These are phyloP conservation scores for Vitis hybrid DNA, from an alignment of 177 flowering plant species.

Conservation along the genomic window DNA sequence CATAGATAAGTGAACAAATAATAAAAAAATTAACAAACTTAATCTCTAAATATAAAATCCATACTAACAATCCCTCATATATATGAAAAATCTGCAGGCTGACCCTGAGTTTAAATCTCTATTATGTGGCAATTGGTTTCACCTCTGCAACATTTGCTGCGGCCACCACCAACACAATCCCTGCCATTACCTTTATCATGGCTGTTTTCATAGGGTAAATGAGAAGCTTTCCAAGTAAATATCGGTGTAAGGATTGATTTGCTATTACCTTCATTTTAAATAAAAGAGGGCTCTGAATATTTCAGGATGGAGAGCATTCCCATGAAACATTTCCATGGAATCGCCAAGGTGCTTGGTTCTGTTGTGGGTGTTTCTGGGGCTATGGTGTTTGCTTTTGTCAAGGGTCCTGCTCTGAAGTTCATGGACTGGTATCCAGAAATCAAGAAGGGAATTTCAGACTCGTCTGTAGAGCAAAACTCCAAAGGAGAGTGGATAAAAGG, in stretches of 20 bases:
- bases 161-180: slow-evolving; percentile 58
- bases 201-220: slow-evolving; percentile 49
- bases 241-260: neutral
- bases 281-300: neutral
- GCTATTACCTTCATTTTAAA: neutral
- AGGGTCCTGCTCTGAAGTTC: slow-evolving; percentile 53
- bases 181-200: slow-evolving; percentile 57
- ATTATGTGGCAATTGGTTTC: slow-evolving; percentile 45
- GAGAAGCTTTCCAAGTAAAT: neutral
- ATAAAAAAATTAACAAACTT: neutral
- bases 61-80: neutral
- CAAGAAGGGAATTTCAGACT: slow-evolving; percentile 15
- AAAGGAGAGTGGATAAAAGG: slow-evolving; percentile 48
- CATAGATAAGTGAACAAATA: neutral
- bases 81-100: slow-evolving; percentile 35
- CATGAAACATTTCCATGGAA: slow-evolving; percentile 33
- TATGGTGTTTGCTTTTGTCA: slow-evolving; percentile 51
- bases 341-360: slow-evolving; percentile 58
- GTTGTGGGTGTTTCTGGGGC: slow-evolving; percentile 55
- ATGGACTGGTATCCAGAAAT: slow-evolving; percentile 23
- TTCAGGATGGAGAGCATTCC: slow-evolving; percentile 58
- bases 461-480: neutral
- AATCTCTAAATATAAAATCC: neutral
- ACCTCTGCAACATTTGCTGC: slow-evolving; percentile 74
- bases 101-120: slow-evolving; percentile 53